Evolutionary conservation across 2,329 filamentous ascomycete genomes (phyloP), one percentile per base, ranked within the genome.

Genomic region (Sporothrix protearum): DNA sequence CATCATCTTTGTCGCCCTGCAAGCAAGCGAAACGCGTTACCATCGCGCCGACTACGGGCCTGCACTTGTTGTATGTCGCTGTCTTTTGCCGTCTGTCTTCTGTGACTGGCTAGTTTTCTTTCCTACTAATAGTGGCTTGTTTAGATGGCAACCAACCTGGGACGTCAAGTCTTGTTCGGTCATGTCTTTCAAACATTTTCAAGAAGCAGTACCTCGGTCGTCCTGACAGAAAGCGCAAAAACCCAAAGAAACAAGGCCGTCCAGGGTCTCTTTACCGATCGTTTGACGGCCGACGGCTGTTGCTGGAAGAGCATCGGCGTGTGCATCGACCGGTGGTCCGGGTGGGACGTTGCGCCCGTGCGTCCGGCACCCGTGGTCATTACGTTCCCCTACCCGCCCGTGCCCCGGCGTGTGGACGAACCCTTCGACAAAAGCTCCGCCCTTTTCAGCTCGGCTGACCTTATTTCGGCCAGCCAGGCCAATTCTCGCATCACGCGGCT

Each of bases 281-380:
- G 59, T 25, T 33, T 63, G 10, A 69, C 70, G 19, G 47, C 55
- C 42, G 45, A 69, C 16, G 42, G 42, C 12, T 39, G 55, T 33
- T 64, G 70, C 42, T 69, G 57, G 39, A 69, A 64, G 47, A 71
- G 70, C 55, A 55, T 71, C 19, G 64, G 64, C 12, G 30, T 53
- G 12, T 57, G 30, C 19, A n/a, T 45, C 22, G 53, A 63, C 53
- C 51, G 51, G 14, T 25, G 3, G n/a, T n/a, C n/a, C 16, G 30
- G 39, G 33, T 25, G 22, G 51, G 33, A 68, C n/a, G 19, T 19
- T 33, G 33, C 7, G 51, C 3, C 30, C 2, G 30, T 14, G 36
- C 39, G 53, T 28, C 51, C 8, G n/a, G 30, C 22, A 25, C 53
- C 33, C 33, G 36, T 61, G n/a, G 53, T 61, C 25, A 22, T 25